Evolutionary conservation across 352 stramenopile species (phyloP), one percentile per base, ranked within the genome.

Genomic region (Thalassiosira hispida): DNA sequence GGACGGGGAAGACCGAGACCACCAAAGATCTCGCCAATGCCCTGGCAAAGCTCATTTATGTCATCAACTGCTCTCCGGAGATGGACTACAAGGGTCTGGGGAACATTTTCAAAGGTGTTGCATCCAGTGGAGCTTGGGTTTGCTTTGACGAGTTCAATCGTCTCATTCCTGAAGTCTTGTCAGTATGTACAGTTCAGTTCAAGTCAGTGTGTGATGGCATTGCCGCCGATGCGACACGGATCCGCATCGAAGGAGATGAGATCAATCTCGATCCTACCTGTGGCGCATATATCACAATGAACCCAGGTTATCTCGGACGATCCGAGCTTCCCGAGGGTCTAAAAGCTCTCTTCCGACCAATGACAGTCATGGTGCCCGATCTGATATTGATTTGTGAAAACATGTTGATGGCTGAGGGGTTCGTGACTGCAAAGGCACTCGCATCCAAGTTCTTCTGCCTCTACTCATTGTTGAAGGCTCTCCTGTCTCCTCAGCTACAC

Each of bases 231-330:
- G 72, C 98, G 80, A 74, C 96, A 79, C 73, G 97, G 93, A 96
- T 98, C 70, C 96, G 97, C 71, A 98, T 98, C 66, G 97, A 98
- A 92, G 96, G 95, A 18, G 97, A 97, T 29, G 94, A 96, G 63
- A 98, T 99, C 62, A 81, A 94, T 18, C 84, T 98, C 0, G 96
- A 97, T 61, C 90, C 93, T 57, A 97, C 98, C 44, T 97, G 97
- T 76, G 96, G 98, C 72, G 96, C 98, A 49, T 98, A 97, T 72
- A 97, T 98, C 73, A 98, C 96, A 16, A 98, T 98, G 96, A 98
- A 98, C 80, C 96, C 96, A 20, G 96, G 96, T 0, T 98, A 98
- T 75, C 96, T 96, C 0, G 96, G 96, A 12, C 86, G 96, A 16
- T 98, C 96, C 0, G 96, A 98, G 67, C 92, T 98, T 8, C 96